These are phyloP conservation scores for Coix lacrymajobi DNA, from an alignment of 176 grass and related monocot genomes.

Conservation along the genomic window DNA sequence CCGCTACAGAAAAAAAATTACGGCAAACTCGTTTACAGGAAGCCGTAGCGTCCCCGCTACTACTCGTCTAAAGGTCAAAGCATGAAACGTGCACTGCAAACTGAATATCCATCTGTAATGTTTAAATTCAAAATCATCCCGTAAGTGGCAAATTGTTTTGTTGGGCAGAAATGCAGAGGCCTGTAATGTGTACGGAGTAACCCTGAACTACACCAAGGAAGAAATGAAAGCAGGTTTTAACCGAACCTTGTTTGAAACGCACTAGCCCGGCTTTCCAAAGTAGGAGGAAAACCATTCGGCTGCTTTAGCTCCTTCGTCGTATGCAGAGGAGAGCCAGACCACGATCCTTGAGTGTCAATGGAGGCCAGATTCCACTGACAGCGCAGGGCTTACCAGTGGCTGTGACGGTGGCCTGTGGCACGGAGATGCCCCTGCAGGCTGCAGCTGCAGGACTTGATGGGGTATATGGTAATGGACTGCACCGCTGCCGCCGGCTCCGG, in stretches of 20 bases:
- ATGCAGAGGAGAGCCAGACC: conserved; percentile 67
- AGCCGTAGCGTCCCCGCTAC: no score
- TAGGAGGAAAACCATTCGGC: conserved; percentile 70
- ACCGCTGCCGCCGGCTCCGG: conserved; percentile 40
- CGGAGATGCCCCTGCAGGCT: conserved; percentile 62
- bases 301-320: conserved; percentile 64
- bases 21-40: no score
- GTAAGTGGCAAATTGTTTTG: no score
- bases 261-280: conserved; percentile 64
- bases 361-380: conserved; percentile 79
- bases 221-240: not conserved
- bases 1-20: no score
- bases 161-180: no score
- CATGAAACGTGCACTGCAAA: no score
- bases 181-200: no score
- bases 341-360: no score
- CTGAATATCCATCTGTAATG: no score
- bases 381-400: conserved; percentile 40
- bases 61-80: no score
- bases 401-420: conserved; percentile 58
- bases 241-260: conserved; percentile 52
- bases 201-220: no score
- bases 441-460: conserved; percentile 79
- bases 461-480: conserved; percentile 66
- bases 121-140: no score